phyloP scores from a whole-genome alignment of 805 yeast genomes.

The Teunomyces aglyptinius region DNA sequence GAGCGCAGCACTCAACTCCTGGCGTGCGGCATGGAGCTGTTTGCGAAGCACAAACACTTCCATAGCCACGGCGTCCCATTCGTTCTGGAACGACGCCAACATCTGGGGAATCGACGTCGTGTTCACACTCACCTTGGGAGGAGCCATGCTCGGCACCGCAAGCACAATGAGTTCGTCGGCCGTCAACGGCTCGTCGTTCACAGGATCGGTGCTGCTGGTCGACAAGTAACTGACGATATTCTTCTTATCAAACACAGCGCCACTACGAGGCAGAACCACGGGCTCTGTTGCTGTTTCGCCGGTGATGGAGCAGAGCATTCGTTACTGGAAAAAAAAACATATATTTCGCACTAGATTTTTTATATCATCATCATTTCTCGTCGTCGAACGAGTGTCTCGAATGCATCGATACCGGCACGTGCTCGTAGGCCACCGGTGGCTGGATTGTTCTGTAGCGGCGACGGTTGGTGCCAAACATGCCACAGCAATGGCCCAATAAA shows the following conservation, averaged over 20 bases:
- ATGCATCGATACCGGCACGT: neutral
- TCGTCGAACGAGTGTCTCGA: neutral
- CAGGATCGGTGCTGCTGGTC: constrained; percentile 73
- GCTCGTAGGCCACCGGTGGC: constrained; percentile 6
- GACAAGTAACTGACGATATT: constrained; percentile 61
- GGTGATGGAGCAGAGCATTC: constrained; percentile 45
- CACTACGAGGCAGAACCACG: constrained; percentile 72
- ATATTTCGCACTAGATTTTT: neutral
- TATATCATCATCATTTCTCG: neutral
- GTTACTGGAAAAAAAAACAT: neutral
- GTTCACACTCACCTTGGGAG: constrained; percentile 34
- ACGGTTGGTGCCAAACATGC: constrained; percentile 34
- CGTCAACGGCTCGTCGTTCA: constrained; percentile 59
- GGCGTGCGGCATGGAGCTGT: constrained; percentile 61
- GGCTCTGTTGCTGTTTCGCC: constrained; percentile 72
- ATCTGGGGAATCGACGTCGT: constrained; percentile 76
- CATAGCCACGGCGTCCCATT: constrained; percentile 84
- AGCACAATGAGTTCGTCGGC: constrained; percentile 55
- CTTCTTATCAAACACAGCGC: constrained; percentile 64
- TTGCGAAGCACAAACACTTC: constrained; percentile 77
- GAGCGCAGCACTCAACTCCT: constrained; percentile 72
- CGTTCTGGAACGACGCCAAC: constrained; percentile 73
- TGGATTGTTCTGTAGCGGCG: constrained; percentile 22
- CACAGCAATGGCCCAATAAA: constrained; percentile 42
- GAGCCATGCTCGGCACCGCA: constrained; percentile 16